These are phyloP conservation scores for Salix viminalis DNA, from an alignment of 345 rosid species.

Conservation along the genomic window DNA sequence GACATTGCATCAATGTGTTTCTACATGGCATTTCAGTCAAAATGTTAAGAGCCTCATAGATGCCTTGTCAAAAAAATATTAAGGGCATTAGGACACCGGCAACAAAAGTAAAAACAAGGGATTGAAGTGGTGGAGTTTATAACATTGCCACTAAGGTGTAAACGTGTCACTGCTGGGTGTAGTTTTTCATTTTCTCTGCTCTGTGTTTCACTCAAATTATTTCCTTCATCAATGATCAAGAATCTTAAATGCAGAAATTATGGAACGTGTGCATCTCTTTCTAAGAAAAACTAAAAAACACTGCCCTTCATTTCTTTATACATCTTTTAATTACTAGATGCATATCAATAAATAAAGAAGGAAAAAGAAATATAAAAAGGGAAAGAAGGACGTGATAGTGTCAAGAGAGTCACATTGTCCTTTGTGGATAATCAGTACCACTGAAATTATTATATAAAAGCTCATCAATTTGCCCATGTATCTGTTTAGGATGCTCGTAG, in stretches of 20 bases:
- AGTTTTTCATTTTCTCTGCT: too few species aligned
- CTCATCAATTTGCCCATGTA: not conserved
- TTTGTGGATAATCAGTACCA: not conserved
- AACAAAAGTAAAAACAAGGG: not conserved
- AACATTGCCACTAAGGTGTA: not conserved
- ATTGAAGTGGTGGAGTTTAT: not conserved
- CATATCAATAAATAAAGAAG: not conserved
- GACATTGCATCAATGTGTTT: not conserved
- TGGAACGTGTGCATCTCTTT: not conserved
- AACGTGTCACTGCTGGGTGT: not conserved
- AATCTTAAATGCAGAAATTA: not conserved
- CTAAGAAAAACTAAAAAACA: too few species aligned
- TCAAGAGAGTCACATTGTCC: not conserved
- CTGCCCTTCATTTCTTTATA: not conserved
- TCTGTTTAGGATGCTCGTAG: not conserved
- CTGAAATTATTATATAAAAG: not conserved
- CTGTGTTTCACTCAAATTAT: not conserved
- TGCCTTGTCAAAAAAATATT: not conserved
- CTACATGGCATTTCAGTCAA: not conserved
- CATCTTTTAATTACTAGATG: not conserved
- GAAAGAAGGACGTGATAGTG: not conserved
- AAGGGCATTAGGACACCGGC: not conserved
- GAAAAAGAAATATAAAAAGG: not conserved
- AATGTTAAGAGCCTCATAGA: not conserved
- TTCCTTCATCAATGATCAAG: not conserved